Conservation (phyloP, 768 basidiomycete genomes). For the Peribolospora kevripleyi region DNA sequence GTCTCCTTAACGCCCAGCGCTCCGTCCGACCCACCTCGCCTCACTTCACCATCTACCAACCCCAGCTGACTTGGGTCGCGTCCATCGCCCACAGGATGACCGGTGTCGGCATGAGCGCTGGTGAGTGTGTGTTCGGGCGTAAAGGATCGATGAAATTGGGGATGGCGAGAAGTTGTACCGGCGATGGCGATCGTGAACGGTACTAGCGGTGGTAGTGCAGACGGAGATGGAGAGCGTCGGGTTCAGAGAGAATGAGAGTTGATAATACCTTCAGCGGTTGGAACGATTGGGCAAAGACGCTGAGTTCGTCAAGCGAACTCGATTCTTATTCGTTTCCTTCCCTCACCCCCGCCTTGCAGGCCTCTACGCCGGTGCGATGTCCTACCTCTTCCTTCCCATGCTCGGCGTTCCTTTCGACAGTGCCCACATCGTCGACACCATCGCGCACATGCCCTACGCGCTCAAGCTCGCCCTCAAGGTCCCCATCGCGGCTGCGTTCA, state of each 20-base stretch:
- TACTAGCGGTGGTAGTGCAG: too few species aligned
- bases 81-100: constrained; percentile 76
- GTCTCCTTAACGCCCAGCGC: constrained; percentile 69
- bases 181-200: too few species aligned
- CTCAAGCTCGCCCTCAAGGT: constrained; percentile 54
- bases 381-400: constrained; percentile 58
- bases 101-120: constrained; percentile 49
- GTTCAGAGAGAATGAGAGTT: too few species aligned
- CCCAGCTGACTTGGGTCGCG: constrained; percentile 67
- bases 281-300: too few species aligned
- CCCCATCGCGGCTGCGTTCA: constrained; percentile 60
- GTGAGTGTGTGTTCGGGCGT: constrained; percentile 20
- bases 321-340: too few species aligned
- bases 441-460: constrained; percentile 36
- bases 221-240: too few species aligned
- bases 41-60: constrained; percentile 91
- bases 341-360: constrained; percentile 24
- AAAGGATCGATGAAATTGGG: too few species aligned
- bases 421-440: constrained; percentile 45
- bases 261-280: too few species aligned
- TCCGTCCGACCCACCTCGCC: constrained; percentile 71
- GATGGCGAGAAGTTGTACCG: too few species aligned
- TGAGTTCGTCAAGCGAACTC: too few species aligned
- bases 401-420: constrained; percentile 43
- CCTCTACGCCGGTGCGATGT: constrained; percentile 65